These are phyloP conservation scores for Suhomyces xylopsoci DNA, from an alignment of 805 yeast species.

Conservation along the genomic window DNA sequence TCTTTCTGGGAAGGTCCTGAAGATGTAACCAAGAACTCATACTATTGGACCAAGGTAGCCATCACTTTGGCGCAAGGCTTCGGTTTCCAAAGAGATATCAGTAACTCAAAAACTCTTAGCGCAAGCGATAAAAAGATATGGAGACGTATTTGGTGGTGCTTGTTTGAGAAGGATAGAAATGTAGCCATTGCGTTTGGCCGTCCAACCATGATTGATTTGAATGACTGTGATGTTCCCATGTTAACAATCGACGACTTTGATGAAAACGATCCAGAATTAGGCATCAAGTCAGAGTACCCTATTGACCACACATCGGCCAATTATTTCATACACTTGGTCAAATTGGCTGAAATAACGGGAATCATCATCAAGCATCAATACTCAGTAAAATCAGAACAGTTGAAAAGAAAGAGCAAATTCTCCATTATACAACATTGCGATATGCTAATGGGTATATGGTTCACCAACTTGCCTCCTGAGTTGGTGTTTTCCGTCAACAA, in stretches of 20 bases:
- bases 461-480: slow-evolving; percentile 60
- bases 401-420: slow-evolving; percentile 42
- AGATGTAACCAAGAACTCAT: slow-evolving; percentile 61
- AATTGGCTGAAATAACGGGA: slow-evolving; percentile 69
- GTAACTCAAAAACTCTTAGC: slow-evolving; percentile 38
- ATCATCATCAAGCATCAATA: slow-evolving; percentile 66
- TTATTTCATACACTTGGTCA: slow-evolving; percentile 60
- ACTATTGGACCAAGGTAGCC: slow-evolving; percentile 70
- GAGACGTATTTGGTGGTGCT: slow-evolving; percentile 75
- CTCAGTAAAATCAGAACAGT: slow-evolving; percentile 62
- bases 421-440: slow-evolving; percentile 64
- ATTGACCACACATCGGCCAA: slow-evolving; percentile 48
- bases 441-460: slow-evolving; percentile 75
- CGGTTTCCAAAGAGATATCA: slow-evolving; percentile 66
- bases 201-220: slow-evolving; percentile 64
- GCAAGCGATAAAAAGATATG: slow-evolving; percentile 46
- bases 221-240: slow-evolving; percentile 78
- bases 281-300: slow-evolving; percentile 40
- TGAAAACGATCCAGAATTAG: slow-evolving; percentile 44
- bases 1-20: slow-evolving; percentile 75
- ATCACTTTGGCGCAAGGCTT: slow-evolving; percentile 69
- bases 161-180: slow-evolving; percentile 66
- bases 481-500: slow-evolving; percentile 62
- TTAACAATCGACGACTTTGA: slow-evolving; percentile 61
- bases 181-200: slow-evolving; percentile 73